Evolutionary conservation across 108 stramenopile species (phyloP).

Genomic region (Epithemia pelagica): DNA sequence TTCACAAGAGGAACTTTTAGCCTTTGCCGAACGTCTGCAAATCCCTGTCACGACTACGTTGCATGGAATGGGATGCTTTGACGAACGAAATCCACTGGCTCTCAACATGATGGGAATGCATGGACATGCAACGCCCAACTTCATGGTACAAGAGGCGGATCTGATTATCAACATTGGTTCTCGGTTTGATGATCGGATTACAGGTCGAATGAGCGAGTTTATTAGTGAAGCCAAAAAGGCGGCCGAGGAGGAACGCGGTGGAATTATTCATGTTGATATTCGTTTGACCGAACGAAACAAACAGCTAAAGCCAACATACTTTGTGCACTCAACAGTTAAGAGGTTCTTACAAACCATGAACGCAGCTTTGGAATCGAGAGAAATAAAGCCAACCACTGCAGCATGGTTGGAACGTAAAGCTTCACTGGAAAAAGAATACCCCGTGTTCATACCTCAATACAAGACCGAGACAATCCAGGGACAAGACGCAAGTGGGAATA

Average conservation of each 20-base stretch:
- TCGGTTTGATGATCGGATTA: conserved; percentile 89
- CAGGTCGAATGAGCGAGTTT: conserved; percentile 70
- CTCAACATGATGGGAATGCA: conserved; percentile 91
- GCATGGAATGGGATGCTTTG: conserved; percentile 80
- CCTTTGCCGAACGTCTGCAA: conserved; percentile 76
- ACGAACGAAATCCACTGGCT: conserved; percentile 78
- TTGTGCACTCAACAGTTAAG: conserved; percentile 81
- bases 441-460: conserved; percentile 66
- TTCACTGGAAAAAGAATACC: conserved; percentile 62
- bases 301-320: conserved; percentile 76
- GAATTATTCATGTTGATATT: conserved; percentile 86
- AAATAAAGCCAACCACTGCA: conserved; percentile 34
- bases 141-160: conserved; percentile 83
- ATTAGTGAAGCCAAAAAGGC: conserved; percentile 78
- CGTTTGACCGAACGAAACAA: conserved; percentile 69
- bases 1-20: conserved; percentile 63
- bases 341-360: conserved; percentile 73
- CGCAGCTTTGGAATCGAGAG: conserved; percentile 25
- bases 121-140: conserved; percentile 87
- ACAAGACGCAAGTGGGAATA: conserved; percentile 40
- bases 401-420: conserved; percentile 66
- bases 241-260: conserved; percentile 75
- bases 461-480: conserved; percentile 35
- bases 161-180: conserved; percentile 83
- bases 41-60: conserved; percentile 88